Percentiles rank a stretch among this genome's conserved stretches.
Conservation (phyloP, 805 yeast genomes). For the Candida coleopterorum region DNA sequence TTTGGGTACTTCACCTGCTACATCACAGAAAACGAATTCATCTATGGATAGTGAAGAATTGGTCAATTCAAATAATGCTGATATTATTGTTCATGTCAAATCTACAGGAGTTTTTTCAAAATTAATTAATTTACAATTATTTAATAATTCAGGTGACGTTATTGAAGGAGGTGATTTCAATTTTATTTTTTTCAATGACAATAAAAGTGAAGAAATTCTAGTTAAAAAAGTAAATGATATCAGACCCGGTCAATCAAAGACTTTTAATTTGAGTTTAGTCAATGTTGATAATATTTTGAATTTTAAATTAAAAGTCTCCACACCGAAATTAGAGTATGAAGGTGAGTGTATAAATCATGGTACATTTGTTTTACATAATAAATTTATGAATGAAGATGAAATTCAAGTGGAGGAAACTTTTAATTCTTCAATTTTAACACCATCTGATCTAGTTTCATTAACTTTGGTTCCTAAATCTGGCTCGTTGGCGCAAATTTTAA, state of each 20-base stretch:
- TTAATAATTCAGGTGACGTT: conserved; percentile 16
- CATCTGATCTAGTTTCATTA: conserved; percentile 13
- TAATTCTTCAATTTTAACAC: neutral
- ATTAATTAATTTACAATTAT: conserved; percentile 20
- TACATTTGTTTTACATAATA: conserved; percentile 5
- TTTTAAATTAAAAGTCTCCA: conserved; percentile 17
- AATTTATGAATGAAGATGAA: neutral
- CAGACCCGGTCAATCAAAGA: conserved; percentile 21
- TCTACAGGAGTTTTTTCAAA: conserved; percentile 13
- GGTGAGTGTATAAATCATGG: conserved; percentile 6
- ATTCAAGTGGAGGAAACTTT: neutral
- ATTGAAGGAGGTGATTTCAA: conserved; percentile 26
- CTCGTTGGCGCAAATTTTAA: conserved; percentile 25
- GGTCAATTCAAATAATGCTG: too few species aligned
- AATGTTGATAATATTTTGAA: conserved; percentile 14
- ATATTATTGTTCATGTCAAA: conserved; percentile 12
- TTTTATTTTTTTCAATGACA: conserved; percentile 21
- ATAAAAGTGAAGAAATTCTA: conserved; percentile 12
- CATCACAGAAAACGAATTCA: too few species aligned
- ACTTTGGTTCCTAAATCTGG: conserved; percentile 27
- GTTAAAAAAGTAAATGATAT: conserved; percentile 23
- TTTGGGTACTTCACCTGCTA: too few species aligned
- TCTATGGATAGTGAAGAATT: too few species aligned
- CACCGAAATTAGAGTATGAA: conserved; percentile 12
- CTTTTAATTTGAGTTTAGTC: conserved; percentile 21